These are phyloP conservation scores for Corynespora cassiicola DNA, from an alignment of 2,329 filamentous ascomycete species.

Conservation along the genomic window DNA sequence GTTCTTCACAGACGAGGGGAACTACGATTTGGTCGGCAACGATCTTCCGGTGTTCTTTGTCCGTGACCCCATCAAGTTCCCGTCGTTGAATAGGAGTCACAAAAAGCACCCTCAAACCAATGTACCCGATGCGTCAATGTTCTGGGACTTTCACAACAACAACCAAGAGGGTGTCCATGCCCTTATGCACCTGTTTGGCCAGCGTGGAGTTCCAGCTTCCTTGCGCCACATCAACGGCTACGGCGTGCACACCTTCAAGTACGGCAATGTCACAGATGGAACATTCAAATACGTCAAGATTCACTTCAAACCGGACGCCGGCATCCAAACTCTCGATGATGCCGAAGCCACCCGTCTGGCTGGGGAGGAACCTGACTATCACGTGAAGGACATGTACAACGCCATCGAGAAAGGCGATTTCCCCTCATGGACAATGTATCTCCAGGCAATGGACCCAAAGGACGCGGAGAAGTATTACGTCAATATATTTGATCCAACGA, in stretches of 20 bases:
- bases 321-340: slow-evolving; percentile 52
- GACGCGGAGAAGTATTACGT: slow-evolving; percentile 56
- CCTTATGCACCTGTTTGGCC: slow-evolving; percentile 60
- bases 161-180: slow-evolving; percentile 60
- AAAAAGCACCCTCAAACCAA: slow-evolving; percentile 43
- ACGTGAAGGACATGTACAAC: slow-evolving; percentile 49
- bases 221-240: slow-evolving; percentile 56
- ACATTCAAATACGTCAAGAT: slow-evolving; percentile 58
- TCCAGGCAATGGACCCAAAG: slow-evolving; percentile 62
- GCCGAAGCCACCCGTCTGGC: slow-evolving; percentile 45
- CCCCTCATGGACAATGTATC: slow-evolving; percentile 59
- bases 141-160: slow-evolving; percentile 50
- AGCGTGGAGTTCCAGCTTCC: slow-evolving; percentile 57
- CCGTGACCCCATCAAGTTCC: slow-evolving; percentile 53
- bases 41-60: slow-evolving; percentile 53
- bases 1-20: slow-evolving; percentile 60
- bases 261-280: slow-evolving; percentile 46
- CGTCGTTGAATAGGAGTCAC: slow-evolving; percentile 46
- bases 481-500: slow-evolving; percentile 65
- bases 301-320: slow-evolving; percentile 57
- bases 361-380: slow-evolving; percentile 46
- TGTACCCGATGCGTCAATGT: slow-evolving; percentile 45
- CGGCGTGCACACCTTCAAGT: slow-evolving; percentile 54
- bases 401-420: slow-evolving; percentile 55
- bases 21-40: slow-evolving; percentile 58